Evolutionary conservation across 768 basidiomycete genomes (phyloP).

Genomic region (Phlebiopsis gigantea): DNA sequence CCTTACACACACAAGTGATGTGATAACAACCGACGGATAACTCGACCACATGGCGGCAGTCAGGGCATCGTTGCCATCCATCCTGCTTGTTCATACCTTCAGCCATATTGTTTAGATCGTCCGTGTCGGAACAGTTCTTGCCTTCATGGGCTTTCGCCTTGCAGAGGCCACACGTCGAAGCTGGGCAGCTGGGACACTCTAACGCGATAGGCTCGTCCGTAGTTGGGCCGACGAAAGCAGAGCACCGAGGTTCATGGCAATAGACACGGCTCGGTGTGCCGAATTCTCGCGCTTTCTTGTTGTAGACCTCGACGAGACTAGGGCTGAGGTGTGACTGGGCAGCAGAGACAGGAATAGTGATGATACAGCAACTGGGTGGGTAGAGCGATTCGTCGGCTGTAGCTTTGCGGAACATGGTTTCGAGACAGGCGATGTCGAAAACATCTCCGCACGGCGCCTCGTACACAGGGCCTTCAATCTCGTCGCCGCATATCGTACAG

Average conservation of each 20-base stretch:
- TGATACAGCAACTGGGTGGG: conserved; percentile 18
- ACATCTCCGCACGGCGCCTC: conserved; percentile 16
- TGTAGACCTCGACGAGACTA: conserved; percentile 3
- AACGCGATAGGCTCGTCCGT: not conserved
- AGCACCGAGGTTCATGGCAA: conserved; percentile 16
- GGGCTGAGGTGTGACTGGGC: conserved; percentile 5
- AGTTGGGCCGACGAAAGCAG: conserved; percentile 16
- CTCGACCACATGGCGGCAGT: conserved; percentile 19
- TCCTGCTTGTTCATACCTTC: conserved; percentile 9
- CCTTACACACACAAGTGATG: conserved; percentile 21
- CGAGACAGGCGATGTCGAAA: conserved; percentile 16
- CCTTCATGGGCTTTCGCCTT: conserved; percentile 11
- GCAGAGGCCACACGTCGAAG: conserved; percentile 8
- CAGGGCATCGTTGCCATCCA: conserved; percentile 19
- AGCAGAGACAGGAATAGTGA: conserved; percentile 4
- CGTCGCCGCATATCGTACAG: conserved; percentile 19
- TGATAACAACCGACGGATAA: conserved; percentile 20
- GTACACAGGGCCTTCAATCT: conserved; percentile 5
- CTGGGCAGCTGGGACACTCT: conserved; percentile 3
- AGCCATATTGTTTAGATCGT: conserved; percentile 6
- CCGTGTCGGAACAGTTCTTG: conserved; percentile 5
- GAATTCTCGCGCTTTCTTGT: conserved; percentile 16
- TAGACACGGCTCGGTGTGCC: conserved; percentile 17
- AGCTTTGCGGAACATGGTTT: conserved; percentile 16
- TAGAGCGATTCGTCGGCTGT: conserved; percentile 16